Evolutionary conservation across 1,284 basidiomycete genomes (phyloP).

Genomic region (Pisolithus thermaeus): DNA sequence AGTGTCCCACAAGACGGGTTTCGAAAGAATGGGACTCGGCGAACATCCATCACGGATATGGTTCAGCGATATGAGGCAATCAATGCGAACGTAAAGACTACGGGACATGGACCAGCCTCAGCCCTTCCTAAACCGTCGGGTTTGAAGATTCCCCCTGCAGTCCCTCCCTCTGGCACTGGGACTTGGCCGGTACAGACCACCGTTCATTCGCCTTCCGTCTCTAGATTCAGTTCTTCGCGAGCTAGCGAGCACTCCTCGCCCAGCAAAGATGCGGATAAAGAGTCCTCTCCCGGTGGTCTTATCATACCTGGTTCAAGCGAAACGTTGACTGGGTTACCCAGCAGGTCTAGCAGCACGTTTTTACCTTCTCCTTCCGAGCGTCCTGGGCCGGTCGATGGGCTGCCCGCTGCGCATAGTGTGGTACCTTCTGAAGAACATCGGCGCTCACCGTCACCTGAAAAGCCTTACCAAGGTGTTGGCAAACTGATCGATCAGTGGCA

Average conservation of each 20-base stretch:
- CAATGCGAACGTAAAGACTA: conserved; percentile 17
- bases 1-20: conserved; percentile 40
- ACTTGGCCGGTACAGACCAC: conserved; percentile 16
- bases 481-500: conserved; percentile 82
- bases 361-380: conserved; percentile 10
- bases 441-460: conserved; percentile 61
- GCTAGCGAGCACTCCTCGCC: conserved; percentile 8
- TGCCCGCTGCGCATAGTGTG: conserved; percentile 19
- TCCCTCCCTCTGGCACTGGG: conserved; percentile 11
- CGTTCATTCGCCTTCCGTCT: conserved; percentile 18
- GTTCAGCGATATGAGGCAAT: conserved; percentile 74
- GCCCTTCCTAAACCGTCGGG: background rate
- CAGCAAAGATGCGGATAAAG: conserved; percentile 17
- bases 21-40: conserved; percentile 34
- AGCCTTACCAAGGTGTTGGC: conserved; percentile 74
- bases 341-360: conserved; percentile 18
- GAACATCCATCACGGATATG: conserved; percentile 78
- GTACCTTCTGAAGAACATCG: conserved; percentile 29
- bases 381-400: conserved; percentile 18
- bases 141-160: background rate
- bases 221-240: conserved; percentile 23
- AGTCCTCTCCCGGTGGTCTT: conserved; percentile 9
- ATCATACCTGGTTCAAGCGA: conserved; percentile 14
- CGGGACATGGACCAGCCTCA: conserved; percentile 11
- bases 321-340: conserved; percentile 18